Evolutionary conservation across 306 rosid genomes (phyloP).

Genomic region (Begonia peltatifolia): DNA sequence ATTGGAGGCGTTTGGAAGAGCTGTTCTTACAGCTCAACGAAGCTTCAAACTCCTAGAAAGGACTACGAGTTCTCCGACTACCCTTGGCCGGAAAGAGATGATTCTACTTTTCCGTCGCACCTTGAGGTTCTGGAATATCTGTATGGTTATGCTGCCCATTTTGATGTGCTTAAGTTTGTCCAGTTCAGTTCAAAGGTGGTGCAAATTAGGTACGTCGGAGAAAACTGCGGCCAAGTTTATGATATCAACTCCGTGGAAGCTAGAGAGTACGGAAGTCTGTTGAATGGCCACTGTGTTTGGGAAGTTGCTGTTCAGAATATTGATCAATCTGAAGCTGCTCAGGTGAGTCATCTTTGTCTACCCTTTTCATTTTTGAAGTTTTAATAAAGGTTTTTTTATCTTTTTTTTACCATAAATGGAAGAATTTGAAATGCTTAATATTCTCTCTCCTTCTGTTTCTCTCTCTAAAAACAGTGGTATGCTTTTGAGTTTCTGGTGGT

Average conservation of each 20-base stretch:
- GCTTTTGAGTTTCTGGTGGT: constrained; percentile 42
- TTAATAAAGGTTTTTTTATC: too few relatives aligned
- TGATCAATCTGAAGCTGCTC: constrained; percentile 8
- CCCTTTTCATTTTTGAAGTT: too few relatives aligned
- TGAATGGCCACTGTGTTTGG: constrained; percentile 25
- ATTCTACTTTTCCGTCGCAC: constrained; percentile 33
- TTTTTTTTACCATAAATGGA: too few relatives aligned
- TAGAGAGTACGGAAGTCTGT: constrained; percentile 19
- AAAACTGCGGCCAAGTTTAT: not conserved
- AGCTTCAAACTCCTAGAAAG: constrained; percentile 48
- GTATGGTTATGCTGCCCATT: constrained; percentile 34
- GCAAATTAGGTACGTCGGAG: constrained; percentile 28
- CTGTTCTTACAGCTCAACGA: constrained; percentile 32
- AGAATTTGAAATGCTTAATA: too few relatives aligned
- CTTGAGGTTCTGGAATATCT: constrained; percentile 36
- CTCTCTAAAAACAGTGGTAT: constrained; percentile 23
- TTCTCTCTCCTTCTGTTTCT: not conserved
- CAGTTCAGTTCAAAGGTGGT: constrained; percentile 37
- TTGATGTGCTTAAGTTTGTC: constrained; percentile 32
- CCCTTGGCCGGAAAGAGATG: constrained; percentile 34
- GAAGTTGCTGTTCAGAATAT: constrained; percentile 22
- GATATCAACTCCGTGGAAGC: not conserved
- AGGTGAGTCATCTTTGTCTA: constrained; percentile 13
- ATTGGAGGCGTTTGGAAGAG: constrained; percentile 68
- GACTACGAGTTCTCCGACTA: constrained; percentile 50